A percentile compares a stretch with the other conserved stretches of the same genome.
Evolutionary conservation across 805 yeast genomes (phyloP).

Genomic region (Kazachstania psychrophila): DNA sequence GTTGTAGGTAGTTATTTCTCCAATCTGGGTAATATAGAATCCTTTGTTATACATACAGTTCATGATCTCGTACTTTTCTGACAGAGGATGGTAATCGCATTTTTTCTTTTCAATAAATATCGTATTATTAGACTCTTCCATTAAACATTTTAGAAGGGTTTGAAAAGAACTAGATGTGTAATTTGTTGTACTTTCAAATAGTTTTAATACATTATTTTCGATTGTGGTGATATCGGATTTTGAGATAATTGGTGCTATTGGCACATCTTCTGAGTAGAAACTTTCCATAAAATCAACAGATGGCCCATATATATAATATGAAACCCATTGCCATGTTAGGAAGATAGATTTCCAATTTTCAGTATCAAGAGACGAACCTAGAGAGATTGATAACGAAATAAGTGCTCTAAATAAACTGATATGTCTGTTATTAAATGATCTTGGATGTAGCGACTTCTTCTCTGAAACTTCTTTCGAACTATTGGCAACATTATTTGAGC

Average conservation of each 20-base stretch:
- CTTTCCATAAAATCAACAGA: slow-evolving; percentile 32
- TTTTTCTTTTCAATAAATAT: slow-evolving; percentile 12
- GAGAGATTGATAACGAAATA: slow-evolving; percentile 62
- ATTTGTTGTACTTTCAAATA: slow-evolving; percentile 51
- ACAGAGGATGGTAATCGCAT: slow-evolving; percentile 16
- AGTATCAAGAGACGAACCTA: slow-evolving; percentile 61
- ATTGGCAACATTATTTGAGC: slow-evolving; percentile 3
- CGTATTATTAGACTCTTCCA: slow-evolving; percentile 13
- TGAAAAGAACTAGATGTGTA: slow-evolving; percentile 45
- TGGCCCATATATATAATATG: slow-evolving; percentile 59
- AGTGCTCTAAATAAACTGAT: slow-evolving; percentile 71
- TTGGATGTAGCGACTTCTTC: slow-evolving; percentile 26
- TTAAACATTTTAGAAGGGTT: slow-evolving; percentile 39
- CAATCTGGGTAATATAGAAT: slow-evolving; percentile 46
- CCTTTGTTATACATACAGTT: slow-evolving; percentile 46
- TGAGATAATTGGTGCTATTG: slow-evolving; percentile 35
- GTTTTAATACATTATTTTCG: slow-evolving; percentile 47
- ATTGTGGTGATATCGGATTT: slow-evolving; percentile 43
- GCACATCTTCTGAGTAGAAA: slow-evolving; percentile 32
- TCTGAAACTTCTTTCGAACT: slow-evolving; percentile 3
- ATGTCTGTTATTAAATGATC: slow-evolving; percentile 55
- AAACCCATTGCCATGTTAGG: slow-evolving; percentile 69
- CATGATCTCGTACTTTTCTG: slow-evolving; percentile 13
- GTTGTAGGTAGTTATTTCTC: slow-evolving; percentile 44
- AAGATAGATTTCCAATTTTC: slow-evolving; percentile 56